Evolutionary conservation across 1,284 basidiomycete species (phyloP), one percentile per base, ranked within the genome.

Genomic region (Rhizoctonia solani): DNA sequence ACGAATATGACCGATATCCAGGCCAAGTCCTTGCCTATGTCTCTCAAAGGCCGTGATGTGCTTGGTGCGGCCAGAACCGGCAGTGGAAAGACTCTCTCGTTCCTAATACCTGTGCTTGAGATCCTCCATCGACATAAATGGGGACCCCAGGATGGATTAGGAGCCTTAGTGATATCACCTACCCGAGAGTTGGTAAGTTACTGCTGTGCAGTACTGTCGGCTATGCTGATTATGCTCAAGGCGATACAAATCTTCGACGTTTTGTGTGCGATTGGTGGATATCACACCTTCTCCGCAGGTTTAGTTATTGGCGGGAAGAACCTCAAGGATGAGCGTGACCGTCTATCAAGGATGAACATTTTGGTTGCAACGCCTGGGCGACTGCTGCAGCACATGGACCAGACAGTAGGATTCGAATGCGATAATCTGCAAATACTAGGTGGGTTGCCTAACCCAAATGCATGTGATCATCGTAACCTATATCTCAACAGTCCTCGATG

Each of bases 171-270:
- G 71, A 93, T 99, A 71, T 95, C 93, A 2, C 97, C 97, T 0
- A 99, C 96, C 0, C 83, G 96, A 67, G 97, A 99, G 79, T 80
- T 99, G 61, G 92, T 92, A 71, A 74, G 82, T 79, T 14, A n/a
- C 13, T n/a, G 37, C 34, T 14, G 16, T 4, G 25, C 13, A 14
- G 29, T 6, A 19, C 21, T 34, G 39, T 8, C 11, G 23, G 4
- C 6, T 16, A 16, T 47, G 8, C 1, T 29, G 68, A 25, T 49
- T 66, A 39, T 55, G 58, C 11, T 44, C 14, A 53, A 92, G 90
- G 95, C 95, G 0, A 92, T 98, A 11, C 95, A 98, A 82, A 98
- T 97, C 71, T 99, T 99, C 76, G 94, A 96, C 67, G 95, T 98
- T 4, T 79, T 99, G 9, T 86, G 93, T 44, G 91, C 91, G 66